Evolutionary conservation across 1,139 yeast species (phyloP).

Genomic region (Candida sp.): DNA sequence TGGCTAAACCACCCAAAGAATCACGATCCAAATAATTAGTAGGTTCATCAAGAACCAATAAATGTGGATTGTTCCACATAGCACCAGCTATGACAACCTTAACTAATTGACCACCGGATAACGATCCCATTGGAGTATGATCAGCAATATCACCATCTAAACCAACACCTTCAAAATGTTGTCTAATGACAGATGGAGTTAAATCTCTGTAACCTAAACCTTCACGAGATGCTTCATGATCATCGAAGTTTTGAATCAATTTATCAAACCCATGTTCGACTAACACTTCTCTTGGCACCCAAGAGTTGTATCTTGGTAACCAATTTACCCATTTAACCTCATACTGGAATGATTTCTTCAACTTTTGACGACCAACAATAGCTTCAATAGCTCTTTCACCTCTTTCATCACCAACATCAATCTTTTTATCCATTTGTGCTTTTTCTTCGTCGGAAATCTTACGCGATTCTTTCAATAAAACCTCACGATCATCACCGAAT

Average conservation of each 20-base stretch:
- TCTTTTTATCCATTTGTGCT: conserved; percentile 72
- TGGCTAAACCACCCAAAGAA: conserved; percentile 94
- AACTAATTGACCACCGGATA: conserved; percentile 97
- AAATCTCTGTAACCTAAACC: conserved; percentile 97
- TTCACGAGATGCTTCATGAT: conserved; percentile 97
- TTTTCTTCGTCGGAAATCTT: conserved; percentile 82
- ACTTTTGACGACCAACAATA: conserved; percentile 93
- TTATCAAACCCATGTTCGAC: conserved; percentile 82
- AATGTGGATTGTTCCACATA: conserved; percentile 99
- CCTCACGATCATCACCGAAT: conserved; percentile 98
- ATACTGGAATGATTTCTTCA: conserved; percentile 94
- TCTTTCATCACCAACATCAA: conserved; percentile 83
- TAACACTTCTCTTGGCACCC: conserved; percentile 84
- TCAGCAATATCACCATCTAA: conserved; percentile 98
- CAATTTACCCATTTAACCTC: conserved; percentile 94
- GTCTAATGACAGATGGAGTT: conserved; percentile 86
- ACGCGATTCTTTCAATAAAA: conserved; percentile 88
- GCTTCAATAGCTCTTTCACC: conserved; percentile 91
- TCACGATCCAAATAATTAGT: conserved; percentile 98
- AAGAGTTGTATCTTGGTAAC: conserved; percentile 91
- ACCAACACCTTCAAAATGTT: conserved; percentile 97
- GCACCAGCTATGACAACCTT: conserved; percentile 99
- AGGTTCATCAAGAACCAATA: conserved; percentile 96
- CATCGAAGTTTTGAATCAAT: conserved; percentile 91
- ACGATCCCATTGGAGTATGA: conserved; percentile 94